Evolutionary conservation across 2,329 filamentous ascomycete species (phyloP), one percentile per base, ranked within the genome.

Genomic region (Aspergillus nomiae): DNA sequence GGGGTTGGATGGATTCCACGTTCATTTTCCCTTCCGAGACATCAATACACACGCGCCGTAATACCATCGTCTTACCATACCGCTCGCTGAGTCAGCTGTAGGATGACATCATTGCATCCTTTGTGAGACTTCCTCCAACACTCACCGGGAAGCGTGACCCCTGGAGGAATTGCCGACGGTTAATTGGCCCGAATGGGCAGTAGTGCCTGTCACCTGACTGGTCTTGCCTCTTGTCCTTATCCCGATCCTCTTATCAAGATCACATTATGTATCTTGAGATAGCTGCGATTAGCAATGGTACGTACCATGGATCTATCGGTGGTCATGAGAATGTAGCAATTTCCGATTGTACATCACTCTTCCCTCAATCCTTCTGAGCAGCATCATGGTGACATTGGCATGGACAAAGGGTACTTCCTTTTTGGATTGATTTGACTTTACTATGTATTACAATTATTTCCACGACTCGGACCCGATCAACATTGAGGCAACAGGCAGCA

Each of bases 1-100:
- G 63, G 58, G 58, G 61, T 65, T 63, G 50, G 41, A 63, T 63
- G 50, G 41, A 63, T 56, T 60, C 61, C 61, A 58, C 24, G 16
- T 41, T 63, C 41, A 56, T 36, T 46, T 45, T 12, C 34, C 34
- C 26, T 61, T 30, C 51, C 24, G 30, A 54, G 30, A 36, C 54
- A 24, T 28, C 24, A 30, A 36, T 43, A 34, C 56, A 16, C 12
- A 28, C 36, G 19, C 19, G 1, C 3, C 16, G 56, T 26, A 32
- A 45, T 57, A 57, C 55, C 38, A 30, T 14, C 26, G 26, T 28
- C 16, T 36, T 51, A 53, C 46, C n/a, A 50, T 41, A 59, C 46
- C n/a, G 8, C 19, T 30, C 16, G 51, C 51, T 54, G 51, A 54
- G 51, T 54, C 51, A 54, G 51, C 51, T n/a, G 4, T 34, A 36